These are phyloP conservation scores for Fusarium sp. DNA, from an alignment of 2,329 filamentous ascomycete species.

Conservation along the genomic window DNA sequence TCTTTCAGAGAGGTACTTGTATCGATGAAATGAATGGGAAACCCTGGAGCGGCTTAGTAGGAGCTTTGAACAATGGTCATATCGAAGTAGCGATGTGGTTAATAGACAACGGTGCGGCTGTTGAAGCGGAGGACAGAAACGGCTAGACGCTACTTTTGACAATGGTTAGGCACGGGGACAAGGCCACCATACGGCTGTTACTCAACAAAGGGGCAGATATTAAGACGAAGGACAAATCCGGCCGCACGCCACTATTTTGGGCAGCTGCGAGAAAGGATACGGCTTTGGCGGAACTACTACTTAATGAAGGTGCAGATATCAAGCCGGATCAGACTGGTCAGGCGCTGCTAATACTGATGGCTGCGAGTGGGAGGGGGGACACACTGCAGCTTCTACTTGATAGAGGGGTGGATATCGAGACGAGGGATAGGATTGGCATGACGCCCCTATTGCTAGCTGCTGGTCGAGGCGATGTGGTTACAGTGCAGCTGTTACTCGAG, in stretches of 20 bases:
- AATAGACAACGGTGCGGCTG: background rate
- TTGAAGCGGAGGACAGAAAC: background rate
- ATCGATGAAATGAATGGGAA: too few relatives aligned
- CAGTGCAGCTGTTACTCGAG: background rate
- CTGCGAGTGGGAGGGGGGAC: too few relatives aligned
- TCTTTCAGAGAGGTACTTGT: background rate
- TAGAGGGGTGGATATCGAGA: too few relatives aligned
- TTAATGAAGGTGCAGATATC: too few relatives aligned
- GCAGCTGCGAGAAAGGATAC: too few relatives aligned
- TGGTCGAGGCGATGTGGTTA: background rate
- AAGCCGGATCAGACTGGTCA: background rate
- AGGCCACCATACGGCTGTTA: background rate
- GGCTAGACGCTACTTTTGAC: too few relatives aligned
- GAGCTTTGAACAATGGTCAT: background rate
- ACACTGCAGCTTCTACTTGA: too few relatives aligned
- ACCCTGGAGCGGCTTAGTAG: background rate
- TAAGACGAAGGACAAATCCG: too few relatives aligned
- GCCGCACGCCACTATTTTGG: too few relatives aligned
- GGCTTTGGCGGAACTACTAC: too few relatives aligned
- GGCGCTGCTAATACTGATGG: conserved; percentile 5
- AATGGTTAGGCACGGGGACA: too few relatives aligned
- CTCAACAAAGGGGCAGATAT: background rate
- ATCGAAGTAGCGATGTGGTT: background rate
- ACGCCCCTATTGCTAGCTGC: conserved; percentile 22
- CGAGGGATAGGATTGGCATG: background rate